phyloP scores from a whole-genome alignment of 352 stramenopile genomes.

The Phytophthora brassicae region DNA sequence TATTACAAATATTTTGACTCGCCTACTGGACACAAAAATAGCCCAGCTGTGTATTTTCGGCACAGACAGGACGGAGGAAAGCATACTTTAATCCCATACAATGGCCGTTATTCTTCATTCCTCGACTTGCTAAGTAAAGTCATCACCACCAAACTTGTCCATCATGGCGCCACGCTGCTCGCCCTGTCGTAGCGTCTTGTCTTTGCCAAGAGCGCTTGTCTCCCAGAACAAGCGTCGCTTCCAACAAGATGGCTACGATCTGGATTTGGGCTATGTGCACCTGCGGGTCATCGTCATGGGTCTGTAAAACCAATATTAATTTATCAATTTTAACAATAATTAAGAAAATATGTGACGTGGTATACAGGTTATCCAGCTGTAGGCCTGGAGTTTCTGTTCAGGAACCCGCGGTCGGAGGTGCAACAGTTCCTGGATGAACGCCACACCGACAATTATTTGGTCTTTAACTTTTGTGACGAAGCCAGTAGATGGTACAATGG shows the following conservation, averaged over 20 bases:
- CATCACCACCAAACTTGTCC: neutral
- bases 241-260: conserved; percentile 57
- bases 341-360: conserved; percentile 18
- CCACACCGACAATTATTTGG: conserved; percentile 60
- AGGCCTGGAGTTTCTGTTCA: conserved; percentile 58
- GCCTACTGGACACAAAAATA: no score
- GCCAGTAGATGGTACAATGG: conserved; percentile 40
- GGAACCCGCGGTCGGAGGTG: conserved; percentile 64
- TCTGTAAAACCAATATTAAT: conserved; percentile 25
- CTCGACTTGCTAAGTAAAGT: conserved; percentile 5
- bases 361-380: conserved; percentile 58
- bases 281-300: conserved; percentile 80
- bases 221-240: conserved; percentile 81
- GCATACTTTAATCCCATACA: conserved; percentile 10
- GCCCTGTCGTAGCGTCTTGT: conserved; percentile 41
- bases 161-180: conserved; percentile 26
- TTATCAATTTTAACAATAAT: neutral
- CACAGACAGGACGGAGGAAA: neutral
- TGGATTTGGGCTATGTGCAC: conserved; percentile 76
- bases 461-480: conserved; percentile 81
- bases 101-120: conserved; percentile 25
- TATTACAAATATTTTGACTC: no score
- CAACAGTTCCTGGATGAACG: conserved; percentile 51
- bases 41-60: neutral
- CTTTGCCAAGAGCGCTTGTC: conserved; percentile 61